Evolutionary conservation across 2,329 filamentous ascomycete genomes (phyloP), one percentile per base, ranked within the genome.

Genomic region (Fusarium equiseti): DNA sequence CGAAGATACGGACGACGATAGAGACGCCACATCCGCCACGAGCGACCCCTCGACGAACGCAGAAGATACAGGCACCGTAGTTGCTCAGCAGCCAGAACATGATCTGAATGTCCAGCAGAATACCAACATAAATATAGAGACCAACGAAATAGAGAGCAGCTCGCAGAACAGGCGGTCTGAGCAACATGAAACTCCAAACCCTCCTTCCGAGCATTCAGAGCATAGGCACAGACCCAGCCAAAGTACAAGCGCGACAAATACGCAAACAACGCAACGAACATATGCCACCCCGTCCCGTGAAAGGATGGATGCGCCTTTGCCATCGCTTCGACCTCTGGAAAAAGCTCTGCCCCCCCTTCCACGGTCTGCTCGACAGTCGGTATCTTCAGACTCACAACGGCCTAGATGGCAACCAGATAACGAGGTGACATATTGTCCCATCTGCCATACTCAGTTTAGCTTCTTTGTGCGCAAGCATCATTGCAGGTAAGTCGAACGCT

Each of bases 391-490:
- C 22, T 82, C 92, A 67, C 81, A 87, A 20, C 81, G 94, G 43
- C 94, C 95, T 3, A 85, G 86, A 61, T 98, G 95, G 95, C 95
- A 98, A 81, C 92, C 94, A 6, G 95, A 98, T 80, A 85, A 87
- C 6, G 94, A 97, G 73, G 94, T 93, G 13, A 89, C 90, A 3
- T 87, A 90, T 67, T 98, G 95, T 78, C 93, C 94, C 3, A 97
- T 98, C 62, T 98, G 95, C 78, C 84, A 85, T 55, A 88, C 88
- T 1, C 88, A 90, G 50, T 98, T 98, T 77, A 92, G 89, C 77
- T 91, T 97, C 73, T 93, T 94, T 82, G 90, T 93, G 77, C 87
- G 95, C 68, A 97, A 97, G 78, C 95, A 98, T 81, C 95, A 98
- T 78, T 98, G 95, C 85, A 89, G 95, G 88, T 91, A 83, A 50